These are phyloP conservation scores for Cryphonectria radicalis DNA, from an alignment of 2,329 filamentous ascomycete genomes.

Conservation along the genomic window DNA sequence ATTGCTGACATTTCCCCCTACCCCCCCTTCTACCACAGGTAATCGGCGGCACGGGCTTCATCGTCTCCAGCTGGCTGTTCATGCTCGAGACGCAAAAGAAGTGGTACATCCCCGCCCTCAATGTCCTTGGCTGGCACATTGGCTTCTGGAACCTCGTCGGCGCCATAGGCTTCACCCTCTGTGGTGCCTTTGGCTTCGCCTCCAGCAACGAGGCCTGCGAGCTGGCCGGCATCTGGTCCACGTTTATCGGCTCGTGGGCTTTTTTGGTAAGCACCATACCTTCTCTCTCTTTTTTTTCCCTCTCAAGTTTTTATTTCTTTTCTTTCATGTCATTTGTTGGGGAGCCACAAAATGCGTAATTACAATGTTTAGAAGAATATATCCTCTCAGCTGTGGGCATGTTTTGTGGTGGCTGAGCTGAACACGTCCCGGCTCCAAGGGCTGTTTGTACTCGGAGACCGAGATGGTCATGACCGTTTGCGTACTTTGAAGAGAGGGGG, in stretches of 20 bases:
- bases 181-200: slow-evolving; percentile 60
- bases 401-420: background rate
- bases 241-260: slow-evolving; percentile 54
- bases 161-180: slow-evolving; percentile 65
- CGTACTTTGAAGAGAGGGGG: background rate
- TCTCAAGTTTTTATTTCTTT: background rate
- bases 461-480: background rate
- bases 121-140: slow-evolving; percentile 68
- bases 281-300: no score
- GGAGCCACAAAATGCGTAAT: no score
- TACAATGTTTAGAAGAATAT: background rate
- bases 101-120: slow-evolving; percentile 64
- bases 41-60: slow-evolving; percentile 65
- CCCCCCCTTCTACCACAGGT: slow-evolving; percentile 44
- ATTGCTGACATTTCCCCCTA: background rate
- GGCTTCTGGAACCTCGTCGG: slow-evolving; percentile 69
- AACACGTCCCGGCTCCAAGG: background rate
- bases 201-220: slow-evolving; percentile 43
- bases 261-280: slow-evolving; percentile 44
- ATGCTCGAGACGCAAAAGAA: slow-evolving; percentile 68
- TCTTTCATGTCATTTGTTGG: no score
- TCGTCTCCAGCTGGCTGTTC: slow-evolving; percentile 61
- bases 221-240: slow-evolving; percentile 54
- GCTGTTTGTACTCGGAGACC: background rate
- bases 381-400: background rate